These are phyloP conservation scores for Euphorbia schlechtendalii DNA, from an alignment of 441 rosid genomes.

Conservation along the genomic window DNA sequence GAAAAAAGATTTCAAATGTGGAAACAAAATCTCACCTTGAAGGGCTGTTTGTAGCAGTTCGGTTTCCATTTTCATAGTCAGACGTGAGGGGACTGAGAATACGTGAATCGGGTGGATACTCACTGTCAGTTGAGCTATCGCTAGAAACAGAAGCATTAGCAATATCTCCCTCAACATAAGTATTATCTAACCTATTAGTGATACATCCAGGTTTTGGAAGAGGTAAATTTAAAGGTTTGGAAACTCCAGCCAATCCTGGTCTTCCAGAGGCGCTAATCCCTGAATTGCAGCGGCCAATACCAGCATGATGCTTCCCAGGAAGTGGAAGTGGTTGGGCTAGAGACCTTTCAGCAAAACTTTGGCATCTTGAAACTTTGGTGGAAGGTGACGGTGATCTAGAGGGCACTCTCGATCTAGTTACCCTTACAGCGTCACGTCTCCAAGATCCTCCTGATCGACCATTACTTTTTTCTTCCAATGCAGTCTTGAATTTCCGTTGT, in stretches of 20 bases:
- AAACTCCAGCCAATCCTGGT: slow-evolving; percentile 29
- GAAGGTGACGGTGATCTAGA: slow-evolving; percentile 63
- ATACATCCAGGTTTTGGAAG: slow-evolving; percentile 49
- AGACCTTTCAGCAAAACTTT: slow-evolving; percentile 61
- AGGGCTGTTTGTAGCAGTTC: slow-evolving; percentile 52
- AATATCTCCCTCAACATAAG: slow-evolving; percentile 49
- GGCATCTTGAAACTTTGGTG: slow-evolving; percentile 50
- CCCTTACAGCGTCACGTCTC: slow-evolving; percentile 41
- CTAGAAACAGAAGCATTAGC: slow-evolving; percentile 54
- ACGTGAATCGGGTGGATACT: slow-evolving; percentile 42
- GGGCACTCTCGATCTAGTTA: slow-evolving; percentile 43
- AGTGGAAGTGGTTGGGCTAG: slow-evolving; percentile 72
- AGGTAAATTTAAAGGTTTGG: slow-evolving; percentile 41
- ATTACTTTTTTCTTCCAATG: slow-evolving; percentile 38
- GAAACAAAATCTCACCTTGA: slow-evolving; percentile 38
- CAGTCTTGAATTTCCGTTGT: slow-evolving; percentile 45
- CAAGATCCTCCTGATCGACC: slow-evolving; percentile 39
- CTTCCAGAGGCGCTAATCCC: slow-evolving; percentile 36
- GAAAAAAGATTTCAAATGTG: background rate
- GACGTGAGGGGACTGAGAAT: slow-evolving; percentile 47
- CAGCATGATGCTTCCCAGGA: slow-evolving; percentile 32
- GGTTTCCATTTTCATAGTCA: slow-evolving; percentile 49
- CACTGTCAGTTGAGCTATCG: slow-evolving; percentile 51
- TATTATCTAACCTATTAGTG: slow-evolving; percentile 27
- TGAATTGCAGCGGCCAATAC: slow-evolving; percentile 34